Base-by-base conservation (phyloP, 2,329 filamentous ascomycete genomes). In the Colletotrichum incanum region DNA sequence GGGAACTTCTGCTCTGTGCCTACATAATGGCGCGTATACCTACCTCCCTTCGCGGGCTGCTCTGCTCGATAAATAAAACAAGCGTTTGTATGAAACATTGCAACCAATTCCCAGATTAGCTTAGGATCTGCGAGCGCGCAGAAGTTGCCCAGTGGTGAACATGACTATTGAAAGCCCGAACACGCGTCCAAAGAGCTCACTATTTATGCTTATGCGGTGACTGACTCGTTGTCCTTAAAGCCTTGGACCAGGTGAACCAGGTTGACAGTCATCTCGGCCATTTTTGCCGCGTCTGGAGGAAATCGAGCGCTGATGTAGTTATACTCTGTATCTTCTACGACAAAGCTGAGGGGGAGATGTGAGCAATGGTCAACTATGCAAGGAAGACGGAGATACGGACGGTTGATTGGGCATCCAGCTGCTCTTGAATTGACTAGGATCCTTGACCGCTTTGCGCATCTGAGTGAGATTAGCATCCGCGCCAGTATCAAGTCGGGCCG, bases 251-350 rank as follows among this genome's bases (percentile, higher is more conserved):
- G 39, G 39, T 63, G 68, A 39, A 85, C 79, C 45, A 87, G 76
- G 65, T 81, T 79, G 67, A 86, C 81, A 3, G 82, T 79, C 73
- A 81, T 82, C 59, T 86, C 80, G 2, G 84, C 81, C 59, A 86
- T 80, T 6, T 83, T 71, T 55, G 82, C 80, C 1, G 82, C 82
- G 74, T 87, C 86, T 3, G 77, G 81, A 0, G 86, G 86, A 71
- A 83, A 87, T 8, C 85, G 79, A 26, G 81, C 86, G 73, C 84
- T 87, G 74, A 87, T 78, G 73, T 87, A 87, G 75, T 87, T 87
- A 76, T 85, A 86, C 43, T 81, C 80, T 69, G 83, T 78, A 62
- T 88, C 86, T 75, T 86, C 81, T 3, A 87, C 84, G 1, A 86
- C 83, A 67, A 88, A 87, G 7, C 84, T 87, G 71, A 8, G 54